Conservation (phyloP, 345 rosid genomes). For the Salix koriyanagi region DNA sequence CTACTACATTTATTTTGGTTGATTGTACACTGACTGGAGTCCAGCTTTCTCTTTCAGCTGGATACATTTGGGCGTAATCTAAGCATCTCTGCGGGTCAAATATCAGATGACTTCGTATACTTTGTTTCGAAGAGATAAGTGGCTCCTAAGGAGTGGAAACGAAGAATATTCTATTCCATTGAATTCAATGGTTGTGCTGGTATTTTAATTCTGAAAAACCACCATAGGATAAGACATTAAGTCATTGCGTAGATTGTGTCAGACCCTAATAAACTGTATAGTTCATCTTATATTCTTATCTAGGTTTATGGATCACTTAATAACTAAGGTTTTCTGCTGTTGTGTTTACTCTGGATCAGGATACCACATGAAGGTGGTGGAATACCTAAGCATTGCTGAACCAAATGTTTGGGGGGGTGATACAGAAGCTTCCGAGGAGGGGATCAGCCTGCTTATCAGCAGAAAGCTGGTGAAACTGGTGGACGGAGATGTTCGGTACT, state of each 20-base stretch:
- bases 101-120: neutral
- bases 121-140: neutral
- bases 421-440: slow-evolving; percentile 65
- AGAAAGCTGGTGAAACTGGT: slow-evolving; percentile 72
- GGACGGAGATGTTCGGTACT: slow-evolving; percentile 85
- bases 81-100: neutral
- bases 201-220: neutral
- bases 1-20: slow-evolving; percentile 6
- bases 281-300: neutral
- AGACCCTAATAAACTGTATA: neutral
- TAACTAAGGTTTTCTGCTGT: neutral
- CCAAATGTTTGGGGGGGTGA: slow-evolving; percentile 67
- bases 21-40: slow-evolving; percentile 58
- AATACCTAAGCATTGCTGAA: slow-evolving; percentile 57
- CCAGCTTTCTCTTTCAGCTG: slow-evolving; percentile 46
- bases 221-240: neutral
- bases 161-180: neutral
- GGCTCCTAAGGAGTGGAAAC: neutral
- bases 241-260: neutral
- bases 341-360: slow-evolving; percentile 31
- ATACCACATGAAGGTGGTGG: slow-evolving; percentile 64
- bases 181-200: neutral
- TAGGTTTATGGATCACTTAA: neutral
- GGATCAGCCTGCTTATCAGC: slow-evolving; percentile 69
- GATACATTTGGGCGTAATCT: neutral